Conservation (phyloP, 345 rosid species). For the thale cress (Arabidopsis thaliana) region TAIR10.1 NC_003071.7:15985501-15986000, state of each 20-base stretch:
- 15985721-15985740: conserved; percentile 18
- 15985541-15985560: conserved; percentile 28
- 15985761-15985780: neutral
- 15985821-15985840: neutral
- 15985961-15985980: neutral
- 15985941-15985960: conserved; percentile 26
- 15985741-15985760: conserved; percentile 6
- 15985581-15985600: conserved; percentile 19
- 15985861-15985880: neutral
- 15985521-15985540: conserved; percentile 17
- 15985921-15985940: neutral
- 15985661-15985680: conserved; percentile 38
- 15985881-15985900: too few species aligned
- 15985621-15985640: neutral
- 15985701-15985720: conserved; percentile 35
- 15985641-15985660: conserved; percentile 42
- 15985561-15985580: conserved; percentile 38
- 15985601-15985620: neutral
- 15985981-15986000: conserved; percentile 26
- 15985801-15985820: neutral
- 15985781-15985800: too few species aligned
- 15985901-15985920: neutral
- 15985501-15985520: neutral
- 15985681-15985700: conserved; percentile 33
- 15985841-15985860: neutral